Evolutionary conservation across 129 eudicot species (phyloP), one percentile per base, ranked within the genome.

Genomic region (Flaveria trinervia): DNA sequence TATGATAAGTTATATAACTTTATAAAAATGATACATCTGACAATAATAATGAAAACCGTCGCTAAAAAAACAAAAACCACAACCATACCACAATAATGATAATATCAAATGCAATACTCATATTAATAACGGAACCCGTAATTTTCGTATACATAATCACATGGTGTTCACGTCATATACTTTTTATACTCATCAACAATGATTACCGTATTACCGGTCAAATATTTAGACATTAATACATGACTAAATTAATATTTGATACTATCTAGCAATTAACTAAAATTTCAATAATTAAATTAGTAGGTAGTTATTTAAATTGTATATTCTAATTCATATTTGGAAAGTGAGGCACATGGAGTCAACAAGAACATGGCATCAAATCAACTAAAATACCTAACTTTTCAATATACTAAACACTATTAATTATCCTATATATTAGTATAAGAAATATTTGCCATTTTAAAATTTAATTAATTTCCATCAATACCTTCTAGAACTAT

Each of bases 281-380:
- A 2, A 20, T 6, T n/a, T 18, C 28, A 55, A 17, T 55, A 55
- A 55, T 55, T 55, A 55, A 55, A 55, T 55, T 55, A 55, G 61
- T 17, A 55, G 18, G 25, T 55, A 55, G 26, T 55, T 55, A 55
- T 7, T 1, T 55, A 17, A 2, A 55, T 11, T 4, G 6, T 54
- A 54, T 56, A 56, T 18, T 57, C 33, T 7, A 20, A 20, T 57
- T 20, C 41, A 25, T 25, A 60, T 60, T 60, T 60, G 41, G n/a
- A 25, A 60, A 60, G 67, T 9, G 41, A 60, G 67, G 17, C 67
- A 26, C 65, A 57, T 23, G 39, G 41, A 60, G 67, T 60, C 67
- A 25, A 60, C 41, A 60, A 60, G 39, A 60, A 60, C 67, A 60
- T 60, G 67, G n/a, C 9, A 25, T 60, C 67, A 26, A 60, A 60